phyloP scores from a whole-genome alignment of 2,329 filamentous ascomycete species.

The Exophiala sp. region DNA sequence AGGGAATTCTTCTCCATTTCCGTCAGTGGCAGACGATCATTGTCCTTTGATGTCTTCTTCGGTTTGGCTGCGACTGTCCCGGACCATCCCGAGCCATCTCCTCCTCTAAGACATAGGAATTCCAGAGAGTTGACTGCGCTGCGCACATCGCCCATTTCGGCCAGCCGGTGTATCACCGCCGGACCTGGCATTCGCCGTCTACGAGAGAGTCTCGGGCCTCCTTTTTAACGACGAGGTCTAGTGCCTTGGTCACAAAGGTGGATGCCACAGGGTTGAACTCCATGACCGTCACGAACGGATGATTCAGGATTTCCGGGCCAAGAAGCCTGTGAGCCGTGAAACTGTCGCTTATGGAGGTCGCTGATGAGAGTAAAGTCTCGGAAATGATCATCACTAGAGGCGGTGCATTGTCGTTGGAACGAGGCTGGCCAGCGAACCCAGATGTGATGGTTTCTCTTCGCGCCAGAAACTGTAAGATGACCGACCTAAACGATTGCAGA shows the following conservation, averaged over 20 bases:
- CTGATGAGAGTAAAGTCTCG: slow-evolving; percentile 80
- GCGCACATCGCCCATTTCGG: slow-evolving; percentile 84
- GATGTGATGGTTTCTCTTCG: slow-evolving; percentile 55
- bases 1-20: slow-evolving; percentile 72
- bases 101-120: slow-evolving; percentile 80
- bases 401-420: slow-evolving; percentile 45
- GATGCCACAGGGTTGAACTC: slow-evolving; percentile 92
- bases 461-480: slow-evolving; percentile 69
- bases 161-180: slow-evolving; percentile 68
- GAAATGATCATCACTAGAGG: slow-evolving; percentile 88
- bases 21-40: slow-evolving; percentile 56
- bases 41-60: slow-evolving; percentile 51
- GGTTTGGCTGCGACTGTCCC: slow-evolving; percentile 63
- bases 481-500: slow-evolving; percentile 65
- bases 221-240: slow-evolving; percentile 76
- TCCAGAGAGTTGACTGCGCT: slow-evolving; percentile 89
- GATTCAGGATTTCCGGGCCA: slow-evolving; percentile 75
- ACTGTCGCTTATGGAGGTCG: slow-evolving; percentile 77
- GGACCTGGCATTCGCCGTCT: slow-evolving; percentile 70
- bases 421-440: slow-evolving; percentile 34
- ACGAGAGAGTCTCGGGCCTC: slow-evolving; percentile 72
- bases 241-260: slow-evolving; percentile 74
- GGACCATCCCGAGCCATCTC: slow-evolving; percentile 67
- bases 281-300: slow-evolving; percentile 71
- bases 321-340: slow-evolving; percentile 88